Conservation (phyloP, 352 stramenopile genomes). For the Globisporangium emineosum region DNA sequence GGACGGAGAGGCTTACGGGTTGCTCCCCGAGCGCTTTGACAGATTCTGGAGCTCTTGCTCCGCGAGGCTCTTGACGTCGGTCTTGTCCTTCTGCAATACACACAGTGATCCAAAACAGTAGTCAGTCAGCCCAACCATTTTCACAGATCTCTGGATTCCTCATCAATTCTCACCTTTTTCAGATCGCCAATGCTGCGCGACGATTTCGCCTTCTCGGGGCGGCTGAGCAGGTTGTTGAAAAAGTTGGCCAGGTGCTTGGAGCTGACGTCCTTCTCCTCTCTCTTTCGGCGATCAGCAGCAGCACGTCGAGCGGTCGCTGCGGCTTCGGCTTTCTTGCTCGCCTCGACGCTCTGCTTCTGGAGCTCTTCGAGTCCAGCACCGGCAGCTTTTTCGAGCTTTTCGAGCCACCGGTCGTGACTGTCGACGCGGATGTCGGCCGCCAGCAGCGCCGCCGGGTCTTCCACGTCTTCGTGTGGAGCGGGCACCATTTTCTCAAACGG, state of each 20-base stretch:
- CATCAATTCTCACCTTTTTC: slow-evolving; percentile 45
- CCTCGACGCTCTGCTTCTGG: slow-evolving; percentile 84
- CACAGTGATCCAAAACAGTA: background rate
- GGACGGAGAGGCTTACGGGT: background rate
- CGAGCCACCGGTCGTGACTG: slow-evolving; percentile 69
- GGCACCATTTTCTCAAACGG: slow-evolving; percentile 81
- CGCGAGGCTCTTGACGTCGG: slow-evolving; percentile 48
- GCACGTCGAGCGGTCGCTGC: slow-evolving; percentile 61
- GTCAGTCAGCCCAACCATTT: slow-evolving; percentile 1
- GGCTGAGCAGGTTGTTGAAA: slow-evolving; percentile 86
- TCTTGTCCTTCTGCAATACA: slow-evolving; percentile 53
- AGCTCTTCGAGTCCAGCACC: slow-evolving; percentile 73
- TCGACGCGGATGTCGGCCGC: slow-evolving; percentile 61
- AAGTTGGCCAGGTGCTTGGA: slow-evolving; percentile 86
- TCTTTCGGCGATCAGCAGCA: slow-evolving; percentile 68
- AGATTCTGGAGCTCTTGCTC: slow-evolving; percentile 57
- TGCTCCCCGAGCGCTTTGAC: slow-evolving; percentile 29
- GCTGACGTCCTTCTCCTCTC: slow-evolving; percentile 81
- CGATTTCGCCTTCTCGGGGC: slow-evolving; percentile 80
- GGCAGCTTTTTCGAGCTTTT: slow-evolving; percentile 79
- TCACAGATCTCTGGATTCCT: background rate
- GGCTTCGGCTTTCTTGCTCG: slow-evolving; percentile 75
- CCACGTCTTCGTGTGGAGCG: slow-evolving; percentile 39
- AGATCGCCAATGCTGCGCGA: slow-evolving; percentile 46
- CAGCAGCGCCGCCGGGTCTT: slow-evolving; percentile 31